Base-by-base conservation (phyloP, 768 basidiomycete species). In the Leucosporidium creatinivorum region DNA sequence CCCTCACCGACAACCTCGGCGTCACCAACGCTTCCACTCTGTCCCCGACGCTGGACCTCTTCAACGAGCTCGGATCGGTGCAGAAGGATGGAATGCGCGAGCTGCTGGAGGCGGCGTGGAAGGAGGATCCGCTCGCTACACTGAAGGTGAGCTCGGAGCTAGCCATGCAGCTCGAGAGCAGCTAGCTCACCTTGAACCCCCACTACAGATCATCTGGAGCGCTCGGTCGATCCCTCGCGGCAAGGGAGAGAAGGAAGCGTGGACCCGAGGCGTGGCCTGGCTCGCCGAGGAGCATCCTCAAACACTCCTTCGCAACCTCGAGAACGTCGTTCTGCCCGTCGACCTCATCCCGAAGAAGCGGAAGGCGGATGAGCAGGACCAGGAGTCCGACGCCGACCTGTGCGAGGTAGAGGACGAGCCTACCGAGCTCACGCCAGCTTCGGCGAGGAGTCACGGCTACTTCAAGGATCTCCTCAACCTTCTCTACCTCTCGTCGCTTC, bases 151-250 rank as follows among this genome's bases (percentile, higher is more conserved):
- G 39, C 15, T 44, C 33, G 5, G 33, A 36, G 33, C 5, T 12
- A 5, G 33, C 33, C 33, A 36, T 6, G 6, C 6, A 36, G 33
- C 33, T 36, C 33, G 33, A 5, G 5, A 6, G 33, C 5, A 36
- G 6, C 5, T 6, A 36, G 5, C 33, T 36, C 6, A 36, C 33
- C 6, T 36, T 36, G 5, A 6, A 5, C 5, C 15, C 15, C 13
- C 39, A 15, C 39, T 17, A 44, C 39, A 44, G 30, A 61, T 76
- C 49, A 70, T 76, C 44, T 73, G 72, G 62, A 73, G 74, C 28
- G 67, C 69, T 8, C n/a, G 75, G 25, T 73, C 72, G 7, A 76
- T 76, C 33, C 70, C 73, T 47, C 68, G 74, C 26, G 75, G 75
- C 0, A 76, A 76, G 59, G 75, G 75, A 12, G 66, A 62, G 60